Conservation (phyloP, 306 rosid species). For the Luffa acutangula region DNA sequence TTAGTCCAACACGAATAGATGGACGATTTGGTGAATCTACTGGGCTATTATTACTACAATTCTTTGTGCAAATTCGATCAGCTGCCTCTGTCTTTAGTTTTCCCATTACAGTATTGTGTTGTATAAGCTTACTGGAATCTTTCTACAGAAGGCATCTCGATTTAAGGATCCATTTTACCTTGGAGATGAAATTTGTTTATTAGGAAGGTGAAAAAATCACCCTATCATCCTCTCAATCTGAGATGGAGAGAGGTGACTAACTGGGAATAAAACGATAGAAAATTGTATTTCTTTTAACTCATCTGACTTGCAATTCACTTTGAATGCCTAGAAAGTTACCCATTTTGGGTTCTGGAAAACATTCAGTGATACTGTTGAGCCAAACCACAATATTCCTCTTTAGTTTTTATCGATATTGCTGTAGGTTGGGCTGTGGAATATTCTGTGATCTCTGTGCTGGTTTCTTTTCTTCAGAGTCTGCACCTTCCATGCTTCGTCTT, state of each 20-base stretch:
- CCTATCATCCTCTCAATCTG: background rate
- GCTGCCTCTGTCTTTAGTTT: background rate
- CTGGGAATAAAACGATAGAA: background rate
- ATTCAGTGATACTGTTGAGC: background rate
- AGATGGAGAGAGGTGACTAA: background rate
- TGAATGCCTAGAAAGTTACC: background rate
- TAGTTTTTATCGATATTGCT: background rate
- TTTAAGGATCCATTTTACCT: background rate
- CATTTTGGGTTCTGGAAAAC: background rate
- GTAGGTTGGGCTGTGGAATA: background rate
- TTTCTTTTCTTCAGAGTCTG: background rate
- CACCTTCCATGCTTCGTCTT: background rate
- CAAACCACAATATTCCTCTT: no score
- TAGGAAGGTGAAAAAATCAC: background rate
- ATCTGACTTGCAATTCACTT: background rate
- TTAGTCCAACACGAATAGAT: slow-evolving; percentile 16
- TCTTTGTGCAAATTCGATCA: background rate
- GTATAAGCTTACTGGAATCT: background rate
- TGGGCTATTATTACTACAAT: background rate
- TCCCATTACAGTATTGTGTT: background rate
- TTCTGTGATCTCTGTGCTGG: background rate
- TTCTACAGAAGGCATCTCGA: background rate
- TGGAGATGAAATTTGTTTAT: background rate
- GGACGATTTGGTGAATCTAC: slow-evolving; percentile 5
- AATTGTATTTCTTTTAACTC: background rate